Percentiles rank a stretch among this genome's conserved stretches.
Evolutionary conservation across 768 basidiomycete genomes (phyloP).

Genomic region (Leccinum obscurum): DNA sequence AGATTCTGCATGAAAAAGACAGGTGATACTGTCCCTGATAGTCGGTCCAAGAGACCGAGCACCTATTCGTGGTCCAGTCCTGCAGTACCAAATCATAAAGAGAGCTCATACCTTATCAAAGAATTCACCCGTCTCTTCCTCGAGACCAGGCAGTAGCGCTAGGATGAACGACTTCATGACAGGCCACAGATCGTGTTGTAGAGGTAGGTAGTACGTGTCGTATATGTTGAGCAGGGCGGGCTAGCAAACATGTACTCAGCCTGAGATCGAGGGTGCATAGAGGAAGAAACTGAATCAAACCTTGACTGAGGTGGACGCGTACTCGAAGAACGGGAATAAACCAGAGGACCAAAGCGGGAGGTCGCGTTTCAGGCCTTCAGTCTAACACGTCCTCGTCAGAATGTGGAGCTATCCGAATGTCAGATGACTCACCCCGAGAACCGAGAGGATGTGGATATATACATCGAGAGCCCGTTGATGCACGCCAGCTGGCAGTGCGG

Average conservation of each 20-base stretch:
- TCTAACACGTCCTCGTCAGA: slow-evolving; percentile 43
- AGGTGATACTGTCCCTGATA: slow-evolving; percentile 81
- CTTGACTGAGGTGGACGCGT: slow-evolving; percentile 98
- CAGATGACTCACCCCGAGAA: slow-evolving; percentile 73
- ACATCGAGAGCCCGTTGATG: slow-evolving; percentile 97
- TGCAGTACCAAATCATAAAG: background rate
- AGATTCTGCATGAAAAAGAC: slow-evolving; percentile 95
- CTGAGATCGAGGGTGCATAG: background rate
- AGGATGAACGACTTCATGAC: slow-evolving; percentile 94
- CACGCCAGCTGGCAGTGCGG: slow-evolving; percentile 95
- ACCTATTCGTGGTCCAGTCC: slow-evolving; percentile 50
- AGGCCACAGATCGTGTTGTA: slow-evolving; percentile 79
- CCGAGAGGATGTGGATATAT: slow-evolving; percentile 85
- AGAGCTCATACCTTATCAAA: slow-evolving; percentile 72
- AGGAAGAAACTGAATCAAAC: slow-evolving; percentile 39
- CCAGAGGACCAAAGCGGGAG: slow-evolving; percentile 94
- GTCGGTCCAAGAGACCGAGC: slow-evolving; percentile 70
- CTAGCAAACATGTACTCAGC: slow-evolving; percentile 36
- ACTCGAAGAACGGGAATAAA: slow-evolving; percentile 98
- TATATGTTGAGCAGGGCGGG: slow-evolving; percentile 90
- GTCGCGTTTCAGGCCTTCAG: slow-evolving; percentile 84
- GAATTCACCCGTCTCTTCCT: slow-evolving; percentile 97
- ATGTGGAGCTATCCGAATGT: background rate
- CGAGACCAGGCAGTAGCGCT: slow-evolving; percentile 89
- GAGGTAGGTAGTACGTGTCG: slow-evolving; percentile 87